phyloP scores from a whole-genome alignment of 2,329 filamentous ascomycete genomes.

The Penicillium sp. region DNA sequence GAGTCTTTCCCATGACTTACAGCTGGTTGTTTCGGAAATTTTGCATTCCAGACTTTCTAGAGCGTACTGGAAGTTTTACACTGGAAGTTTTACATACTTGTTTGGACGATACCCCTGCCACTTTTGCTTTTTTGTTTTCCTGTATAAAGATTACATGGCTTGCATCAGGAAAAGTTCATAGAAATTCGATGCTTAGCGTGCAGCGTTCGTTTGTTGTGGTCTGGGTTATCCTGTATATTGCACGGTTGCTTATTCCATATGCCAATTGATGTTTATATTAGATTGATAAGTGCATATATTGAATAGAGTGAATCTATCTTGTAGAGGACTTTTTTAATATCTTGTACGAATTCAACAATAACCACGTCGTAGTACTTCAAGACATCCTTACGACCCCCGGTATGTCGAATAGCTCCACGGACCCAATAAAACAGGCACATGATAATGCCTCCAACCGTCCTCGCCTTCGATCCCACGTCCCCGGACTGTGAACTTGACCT shows the following conservation, averaged over 20 bases:
- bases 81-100: neutral
- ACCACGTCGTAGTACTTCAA: neutral
- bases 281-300: neutral
- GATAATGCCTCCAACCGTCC: slow-evolving; percentile 47
- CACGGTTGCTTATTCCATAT: neutral
- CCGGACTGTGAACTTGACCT: slow-evolving; percentile 49
- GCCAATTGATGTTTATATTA: neutral
- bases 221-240: neutral
- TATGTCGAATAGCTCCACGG: slow-evolving; percentile 52
- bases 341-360: too few relatives aligned
- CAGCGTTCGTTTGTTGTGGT: neutral
- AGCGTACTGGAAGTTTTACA: neutral
- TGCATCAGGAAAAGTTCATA: slow-evolving; percentile 9
- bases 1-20: neutral
- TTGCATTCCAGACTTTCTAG: neutral
- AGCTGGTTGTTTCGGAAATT: neutral
- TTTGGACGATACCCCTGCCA: slow-evolving; percentile 6
- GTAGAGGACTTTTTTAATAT: too few relatives aligned
- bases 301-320: too few relatives aligned
- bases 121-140: neutral
- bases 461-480: slow-evolving; percentile 36
- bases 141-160: slow-evolving; percentile 4
- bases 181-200: neutral
- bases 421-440: slow-evolving; percentile 49
- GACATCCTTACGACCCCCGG: slow-evolving; percentile 40